These are phyloP conservation scores for Heterobasidion irregulare DNA, from an alignment of 1,284 basidiomycete genomes.

Conservation along the genomic window DNA sequence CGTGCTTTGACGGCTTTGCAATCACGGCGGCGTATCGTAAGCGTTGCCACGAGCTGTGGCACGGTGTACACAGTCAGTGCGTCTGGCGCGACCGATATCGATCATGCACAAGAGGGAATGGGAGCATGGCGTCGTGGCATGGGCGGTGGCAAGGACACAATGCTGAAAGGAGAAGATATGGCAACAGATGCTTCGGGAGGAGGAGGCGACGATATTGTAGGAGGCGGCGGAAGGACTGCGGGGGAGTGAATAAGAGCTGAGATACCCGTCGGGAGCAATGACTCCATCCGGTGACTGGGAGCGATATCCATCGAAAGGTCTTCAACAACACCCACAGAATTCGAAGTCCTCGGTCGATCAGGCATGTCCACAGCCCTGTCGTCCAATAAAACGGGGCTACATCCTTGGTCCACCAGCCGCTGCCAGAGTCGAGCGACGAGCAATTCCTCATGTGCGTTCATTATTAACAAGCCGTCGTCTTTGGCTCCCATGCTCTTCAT, in stretches of 20 bases:
- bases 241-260: not conserved
- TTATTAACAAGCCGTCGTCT: not conserved
- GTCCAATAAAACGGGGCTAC: slow-evolving; percentile 16
- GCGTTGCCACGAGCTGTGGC: slow-evolving; percentile 24
- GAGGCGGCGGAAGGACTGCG: not conserved
- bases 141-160: too few relatives aligned
- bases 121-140: slow-evolving; percentile 3
- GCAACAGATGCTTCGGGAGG: not conserved
- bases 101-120: slow-evolving; percentile 8
- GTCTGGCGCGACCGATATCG: slow-evolving; percentile 2
- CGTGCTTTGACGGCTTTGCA: slow-evolving; percentile 10
- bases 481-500: slow-evolving; percentile 4
- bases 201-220: not conserved
- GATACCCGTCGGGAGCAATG: not conserved
- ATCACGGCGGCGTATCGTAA: slow-evolving; percentile 24
- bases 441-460: slow-evolving; percentile 8
- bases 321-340: not conserved
- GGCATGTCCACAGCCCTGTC: not conserved
- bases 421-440: slow-evolving; percentile 24
- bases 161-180: too few relatives aligned
- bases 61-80: slow-evolving; percentile 17
- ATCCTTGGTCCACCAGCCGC: slow-evolving; percentile 23
- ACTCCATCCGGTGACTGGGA: not conserved
- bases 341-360: not conserved
- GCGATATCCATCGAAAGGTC: not conserved